A percentile compares a stretch with the other conserved stretches of the same genome.
These are phyloP conservation scores for Lactifluus piperatus DNA, from an alignment of 768 basidiomycete species.

Conservation along the genomic window DNA sequence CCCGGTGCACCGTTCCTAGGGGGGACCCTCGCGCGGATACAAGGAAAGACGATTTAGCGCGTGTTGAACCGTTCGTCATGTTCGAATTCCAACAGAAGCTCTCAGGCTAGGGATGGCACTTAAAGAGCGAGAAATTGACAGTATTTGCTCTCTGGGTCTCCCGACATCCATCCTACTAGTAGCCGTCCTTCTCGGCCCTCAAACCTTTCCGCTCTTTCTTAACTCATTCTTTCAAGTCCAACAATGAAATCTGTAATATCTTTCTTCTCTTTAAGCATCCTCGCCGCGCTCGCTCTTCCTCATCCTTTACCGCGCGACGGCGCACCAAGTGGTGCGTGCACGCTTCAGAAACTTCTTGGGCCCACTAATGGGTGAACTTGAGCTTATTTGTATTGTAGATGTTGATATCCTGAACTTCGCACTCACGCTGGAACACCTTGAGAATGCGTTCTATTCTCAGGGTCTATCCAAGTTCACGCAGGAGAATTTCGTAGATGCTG, in stretches of 20 bases:
- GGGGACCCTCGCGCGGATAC: too few relatives aligned
- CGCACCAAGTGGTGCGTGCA: conserved; percentile 8
- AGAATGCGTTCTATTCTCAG: conserved; percentile 28
- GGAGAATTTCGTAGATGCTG: conserved; percentile 31
- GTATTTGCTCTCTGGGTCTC: background rate
- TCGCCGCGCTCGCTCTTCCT: conserved; percentile 1
- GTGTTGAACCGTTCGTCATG: too few relatives aligned
- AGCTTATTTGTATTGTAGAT: conserved; percentile 15
- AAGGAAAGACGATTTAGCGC: too few relatives aligned
- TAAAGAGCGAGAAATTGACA: conserved; percentile 3
- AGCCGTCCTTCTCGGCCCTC: background rate
- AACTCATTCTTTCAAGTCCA: background rate
- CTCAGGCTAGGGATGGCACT: background rate
- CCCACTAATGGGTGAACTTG: background rate
- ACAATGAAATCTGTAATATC: conserved; percentile 7
- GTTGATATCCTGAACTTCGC: conserved; percentile 28
- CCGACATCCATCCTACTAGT: background rate
- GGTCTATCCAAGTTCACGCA: conserved; percentile 31
- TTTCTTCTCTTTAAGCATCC: background rate
- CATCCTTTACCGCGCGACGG: conserved; percentile 10
- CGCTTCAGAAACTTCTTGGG: background rate
- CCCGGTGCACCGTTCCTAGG: too few relatives aligned
- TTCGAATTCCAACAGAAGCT: conserved; percentile 6
- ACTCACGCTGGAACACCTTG: conserved; percentile 32
- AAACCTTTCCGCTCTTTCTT: conserved; percentile 15